Conservation (phyloP, 768 basidiomycete genomes). For the Trametopsis cervina region DNA sequence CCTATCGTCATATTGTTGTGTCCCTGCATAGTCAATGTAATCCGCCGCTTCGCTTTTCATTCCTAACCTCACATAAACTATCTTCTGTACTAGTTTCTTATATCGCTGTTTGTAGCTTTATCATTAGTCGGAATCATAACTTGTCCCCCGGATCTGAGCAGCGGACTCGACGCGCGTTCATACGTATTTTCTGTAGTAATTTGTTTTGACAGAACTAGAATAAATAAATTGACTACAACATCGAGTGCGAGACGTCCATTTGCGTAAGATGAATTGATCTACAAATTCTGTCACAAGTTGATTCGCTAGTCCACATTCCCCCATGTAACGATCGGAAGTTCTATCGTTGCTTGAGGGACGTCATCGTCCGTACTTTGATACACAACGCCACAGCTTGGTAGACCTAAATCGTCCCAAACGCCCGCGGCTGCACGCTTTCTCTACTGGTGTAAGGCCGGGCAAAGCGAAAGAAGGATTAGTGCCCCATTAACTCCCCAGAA, state of each 20-base stretch:
- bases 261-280: too few species aligned
- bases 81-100: constrained; percentile 1
- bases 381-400: constrained; percentile 14
- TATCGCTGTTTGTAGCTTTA: constrained; percentile 7
- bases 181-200: too few species aligned
- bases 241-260: too few species aligned
- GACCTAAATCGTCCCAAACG: constrained; percentile 10
- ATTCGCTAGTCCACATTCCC: too few species aligned
- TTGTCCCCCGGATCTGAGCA: neutral
- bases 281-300: too few species aligned
- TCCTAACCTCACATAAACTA: neutral
- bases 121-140: constrained; percentile 1
- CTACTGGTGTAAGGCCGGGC: too few species aligned
- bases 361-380: neutral
- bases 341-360: neutral
- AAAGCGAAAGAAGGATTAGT: too few species aligned
- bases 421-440: constrained; percentile 1
- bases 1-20: neutral
- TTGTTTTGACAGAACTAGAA: too few species aligned
- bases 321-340: neutral
- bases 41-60: neutral
- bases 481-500: too few species aligned
- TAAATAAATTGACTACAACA: too few species aligned
- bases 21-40: neutral
- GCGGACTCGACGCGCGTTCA: too few species aligned